Conservation (phyloP, 2,329 filamentous ascomycete species). For the Elsinoe ampelina region DNA sequence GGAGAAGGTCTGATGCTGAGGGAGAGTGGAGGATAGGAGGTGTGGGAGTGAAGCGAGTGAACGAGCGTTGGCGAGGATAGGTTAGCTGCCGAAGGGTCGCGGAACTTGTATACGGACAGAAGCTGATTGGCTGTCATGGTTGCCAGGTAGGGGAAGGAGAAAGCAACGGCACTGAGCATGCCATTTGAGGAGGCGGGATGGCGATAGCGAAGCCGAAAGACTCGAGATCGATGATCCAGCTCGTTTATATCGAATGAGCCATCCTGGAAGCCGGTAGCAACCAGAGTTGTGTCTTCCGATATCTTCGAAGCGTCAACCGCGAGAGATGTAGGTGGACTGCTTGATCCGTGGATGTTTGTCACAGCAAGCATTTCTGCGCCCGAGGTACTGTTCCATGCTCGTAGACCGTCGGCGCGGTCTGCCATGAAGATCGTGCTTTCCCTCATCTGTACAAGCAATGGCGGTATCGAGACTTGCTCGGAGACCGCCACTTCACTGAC, state of each 20-base stretch:
- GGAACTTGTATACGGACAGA: constrained; percentile 66
- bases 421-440: constrained; percentile 71
- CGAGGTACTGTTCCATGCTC: constrained; percentile 60
- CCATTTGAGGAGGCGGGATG: constrained; percentile 56
- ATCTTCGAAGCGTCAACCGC: constrained; percentile 45
- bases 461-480: constrained; percentile 44
- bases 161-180: constrained; percentile 60
- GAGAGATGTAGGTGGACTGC: constrained; percentile 49
- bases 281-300: constrained; percentile 23
- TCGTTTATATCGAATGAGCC: constrained; percentile 64
- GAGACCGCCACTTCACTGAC: constrained; percentile 66
- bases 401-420: constrained; percentile 58
- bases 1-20: constrained; percentile 67
- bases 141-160: constrained; percentile 64
- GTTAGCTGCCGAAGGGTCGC: constrained; percentile 13
- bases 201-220: constrained; percentile 45
- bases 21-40: constrained; percentile 66
- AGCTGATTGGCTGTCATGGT: constrained; percentile 67
- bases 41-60: constrained; percentile 71
- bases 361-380: constrained; percentile 50
- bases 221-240: constrained; percentile 39
- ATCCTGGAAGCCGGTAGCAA: constrained; percentile 61
- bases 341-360: constrained; percentile 18
- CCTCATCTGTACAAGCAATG: constrained; percentile 64
- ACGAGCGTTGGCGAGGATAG: constrained; percentile 41